Evolutionary conservation across 2,329 filamentous ascomycete genomes (phyloP).

Genomic region (Cladophialophora chaetospira): DNA sequence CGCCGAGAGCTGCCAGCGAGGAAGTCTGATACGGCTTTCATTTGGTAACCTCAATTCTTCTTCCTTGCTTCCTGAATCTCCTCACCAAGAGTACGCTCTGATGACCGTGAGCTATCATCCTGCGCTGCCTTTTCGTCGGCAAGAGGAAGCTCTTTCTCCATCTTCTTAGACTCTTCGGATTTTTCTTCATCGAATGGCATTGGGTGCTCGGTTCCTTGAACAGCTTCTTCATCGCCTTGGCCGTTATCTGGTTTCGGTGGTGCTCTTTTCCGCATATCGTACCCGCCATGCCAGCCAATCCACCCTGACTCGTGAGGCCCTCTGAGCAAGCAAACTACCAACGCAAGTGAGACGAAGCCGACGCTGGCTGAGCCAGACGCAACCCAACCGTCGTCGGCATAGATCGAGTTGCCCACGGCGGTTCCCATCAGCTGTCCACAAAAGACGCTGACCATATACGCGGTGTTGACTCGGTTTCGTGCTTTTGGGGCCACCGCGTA

Average conservation of each 20-base stretch:
- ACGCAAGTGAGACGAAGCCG: conserved; percentile 54
- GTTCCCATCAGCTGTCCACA: conserved; percentile 74
- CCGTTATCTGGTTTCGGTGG: conserved; percentile 3
- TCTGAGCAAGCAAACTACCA: conserved; percentile 51
- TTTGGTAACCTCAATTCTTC: conserved; percentile 7
- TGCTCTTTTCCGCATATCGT: conserved; percentile 45
- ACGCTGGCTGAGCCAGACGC: conserved; percentile 59
- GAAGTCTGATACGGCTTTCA: too few species aligned
- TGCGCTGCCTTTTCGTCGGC: neutral
- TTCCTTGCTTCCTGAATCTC: conserved; percentile 6
- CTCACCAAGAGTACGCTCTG: conserved; percentile 19
- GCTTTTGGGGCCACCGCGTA: conserved; percentile 72
- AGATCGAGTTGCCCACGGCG: conserved; percentile 59
- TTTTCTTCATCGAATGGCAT: neutral
- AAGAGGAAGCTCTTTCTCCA: conserved; percentile 6
- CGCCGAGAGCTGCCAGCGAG: too few species aligned
- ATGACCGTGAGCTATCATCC: conserved; percentile 13
- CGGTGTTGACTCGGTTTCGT: conserved; percentile 76
- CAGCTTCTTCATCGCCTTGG: conserved; percentile 6
- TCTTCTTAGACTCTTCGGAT: neutral
- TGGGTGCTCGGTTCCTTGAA: neutral
- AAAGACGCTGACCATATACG: conserved; percentile 77
- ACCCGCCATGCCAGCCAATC: conserved; percentile 63
- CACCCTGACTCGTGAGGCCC: conserved; percentile 61
- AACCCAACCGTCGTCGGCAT: conserved; percentile 59